Conservation (phyloP, 2,329 filamentous ascomycete species). For the Pyrenophora tritici-repentis region DNA sequence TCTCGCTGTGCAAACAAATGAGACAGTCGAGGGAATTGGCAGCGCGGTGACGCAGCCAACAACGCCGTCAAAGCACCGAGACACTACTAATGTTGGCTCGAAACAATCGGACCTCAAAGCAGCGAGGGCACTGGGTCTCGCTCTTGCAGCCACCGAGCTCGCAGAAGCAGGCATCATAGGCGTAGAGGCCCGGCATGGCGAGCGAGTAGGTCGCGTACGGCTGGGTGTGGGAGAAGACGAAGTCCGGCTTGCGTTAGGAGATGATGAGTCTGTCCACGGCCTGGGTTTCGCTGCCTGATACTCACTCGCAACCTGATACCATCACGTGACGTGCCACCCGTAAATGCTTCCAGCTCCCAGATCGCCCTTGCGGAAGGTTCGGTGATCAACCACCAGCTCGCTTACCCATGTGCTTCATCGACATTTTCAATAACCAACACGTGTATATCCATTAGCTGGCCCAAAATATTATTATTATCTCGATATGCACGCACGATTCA, state of each 20-base stretch:
- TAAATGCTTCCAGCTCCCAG: neutral
- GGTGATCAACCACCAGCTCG: neutral
- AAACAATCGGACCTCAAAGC: conserved; percentile 41
- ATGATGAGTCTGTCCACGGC: conserved; percentile 84
- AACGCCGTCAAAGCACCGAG: conserved; percentile 26
- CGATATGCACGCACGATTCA: conserved; percentile 1
- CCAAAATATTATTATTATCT: conserved; percentile 6
- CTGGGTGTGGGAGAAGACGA: conserved; percentile 90
- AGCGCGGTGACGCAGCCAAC: conserved; percentile 11
- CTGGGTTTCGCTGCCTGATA: conserved; percentile 58
- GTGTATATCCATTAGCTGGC: conserved; percentile 7
- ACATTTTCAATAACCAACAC: conserved; percentile 8
- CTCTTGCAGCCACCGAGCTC: conserved; percentile 77
- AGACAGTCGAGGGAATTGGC: conserved; percentile 14
- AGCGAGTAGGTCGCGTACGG: conserved; percentile 84
- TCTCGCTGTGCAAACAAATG: conserved; percentile 49
- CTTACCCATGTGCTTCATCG: neutral
- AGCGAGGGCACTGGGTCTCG: conserved; percentile 61
- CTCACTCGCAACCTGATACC: neutral
- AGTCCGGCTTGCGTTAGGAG: conserved; percentile 81
- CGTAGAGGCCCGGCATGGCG: conserved; percentile 75
- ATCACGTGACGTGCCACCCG: neutral
- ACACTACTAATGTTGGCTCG: conserved; percentile 18
- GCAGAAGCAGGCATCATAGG: conserved; percentile 87
- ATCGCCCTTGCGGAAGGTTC: conserved; percentile 9